Conservation (phyloP, 2,329 filamentous ascomycete species). For the Periconia macrospinosa region DNA sequence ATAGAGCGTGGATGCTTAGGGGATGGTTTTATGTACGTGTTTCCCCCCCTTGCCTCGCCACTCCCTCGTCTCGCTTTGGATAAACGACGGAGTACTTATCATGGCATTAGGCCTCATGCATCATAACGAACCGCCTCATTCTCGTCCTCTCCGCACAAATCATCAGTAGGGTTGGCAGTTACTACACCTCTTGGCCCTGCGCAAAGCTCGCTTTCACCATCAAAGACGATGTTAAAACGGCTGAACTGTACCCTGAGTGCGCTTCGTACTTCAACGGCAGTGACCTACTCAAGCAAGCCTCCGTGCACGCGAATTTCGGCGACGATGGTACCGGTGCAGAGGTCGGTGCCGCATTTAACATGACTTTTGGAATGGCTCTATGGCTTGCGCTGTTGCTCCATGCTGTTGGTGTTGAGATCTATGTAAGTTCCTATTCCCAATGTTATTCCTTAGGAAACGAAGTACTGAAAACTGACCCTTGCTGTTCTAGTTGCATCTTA, state of each 20-base stretch:
- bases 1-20: slow-evolving; percentile 36
- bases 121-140: slow-evolving; percentile 58
- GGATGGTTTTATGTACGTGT: slow-evolving; percentile 31
- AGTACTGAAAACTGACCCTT: background rate
- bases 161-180: slow-evolving; percentile 37
- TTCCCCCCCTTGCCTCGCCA: background rate
- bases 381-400: slow-evolving; percentile 60
- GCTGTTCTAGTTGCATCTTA: slow-evolving; percentile 37
- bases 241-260: slow-evolving; percentile 50
- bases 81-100: slow-evolving; percentile 2
- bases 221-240: slow-evolving; percentile 3
- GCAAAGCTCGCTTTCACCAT: slow-evolving; percentile 51
- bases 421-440: slow-evolving; percentile 44
- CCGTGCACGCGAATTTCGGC: slow-evolving; percentile 29
- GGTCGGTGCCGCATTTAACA: slow-evolving; percentile 48
- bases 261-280: slow-evolving; percentile 42
- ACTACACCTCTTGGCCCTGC: slow-evolving; percentile 49
- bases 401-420: slow-evolving; percentile 38
- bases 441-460: background rate
- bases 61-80: background rate
- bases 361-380: slow-evolving; percentile 55
- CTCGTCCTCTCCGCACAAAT: slow-evolving; percentile 48
- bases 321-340: slow-evolving; percentile 21
- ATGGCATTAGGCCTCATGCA: slow-evolving; percentile 47
- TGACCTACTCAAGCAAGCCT: slow-evolving; percentile 19